Conservation (phyloP, 2,329 filamentous ascomycete genomes). For the Sporothrix variecibatus region DNA sequence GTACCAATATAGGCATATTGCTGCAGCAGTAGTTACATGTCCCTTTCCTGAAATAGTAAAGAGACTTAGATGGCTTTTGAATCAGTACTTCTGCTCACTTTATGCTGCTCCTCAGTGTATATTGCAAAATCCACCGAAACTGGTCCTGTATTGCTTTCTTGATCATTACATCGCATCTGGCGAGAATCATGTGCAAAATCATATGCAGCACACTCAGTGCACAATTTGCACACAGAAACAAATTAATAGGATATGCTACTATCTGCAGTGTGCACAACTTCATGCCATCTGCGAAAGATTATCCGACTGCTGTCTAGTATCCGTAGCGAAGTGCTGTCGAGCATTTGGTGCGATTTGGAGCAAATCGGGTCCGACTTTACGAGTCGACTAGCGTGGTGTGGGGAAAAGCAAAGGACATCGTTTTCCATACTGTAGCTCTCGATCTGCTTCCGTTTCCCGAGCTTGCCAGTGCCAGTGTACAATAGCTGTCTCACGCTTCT, state of each 20-base stretch:
- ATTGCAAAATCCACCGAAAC: neutral
- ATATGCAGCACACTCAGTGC: neutral
- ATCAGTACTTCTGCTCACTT: no score
- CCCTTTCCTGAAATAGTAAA: no score
- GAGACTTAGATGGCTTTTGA: no score
- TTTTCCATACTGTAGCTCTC: neutral
- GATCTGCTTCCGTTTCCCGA: neutral
- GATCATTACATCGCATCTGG: neutral
- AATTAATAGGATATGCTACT: neutral
- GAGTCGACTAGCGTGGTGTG: neutral
- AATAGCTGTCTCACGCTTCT: neutral
- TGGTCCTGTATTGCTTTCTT: neutral
- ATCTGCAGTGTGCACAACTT: neutral
- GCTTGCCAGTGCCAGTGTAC: neutral
- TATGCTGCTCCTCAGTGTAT: no score
- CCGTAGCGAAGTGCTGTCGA: neutral
- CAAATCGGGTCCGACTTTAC: no score
- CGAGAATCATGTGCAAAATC: neutral
- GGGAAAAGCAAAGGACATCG: constrained; percentile 2
- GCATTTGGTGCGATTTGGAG: no score
- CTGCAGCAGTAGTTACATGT: no score
- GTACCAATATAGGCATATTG: no score
- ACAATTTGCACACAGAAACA: neutral
- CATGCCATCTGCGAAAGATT: constrained; percentile 6
- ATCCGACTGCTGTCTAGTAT: neutral